A percentile compares a stretch with the other conserved stretches of the same genome.
phyloP scores from a whole-genome alignment of 768 basidiomycete genomes.

The Trametes cingulata region DNA sequence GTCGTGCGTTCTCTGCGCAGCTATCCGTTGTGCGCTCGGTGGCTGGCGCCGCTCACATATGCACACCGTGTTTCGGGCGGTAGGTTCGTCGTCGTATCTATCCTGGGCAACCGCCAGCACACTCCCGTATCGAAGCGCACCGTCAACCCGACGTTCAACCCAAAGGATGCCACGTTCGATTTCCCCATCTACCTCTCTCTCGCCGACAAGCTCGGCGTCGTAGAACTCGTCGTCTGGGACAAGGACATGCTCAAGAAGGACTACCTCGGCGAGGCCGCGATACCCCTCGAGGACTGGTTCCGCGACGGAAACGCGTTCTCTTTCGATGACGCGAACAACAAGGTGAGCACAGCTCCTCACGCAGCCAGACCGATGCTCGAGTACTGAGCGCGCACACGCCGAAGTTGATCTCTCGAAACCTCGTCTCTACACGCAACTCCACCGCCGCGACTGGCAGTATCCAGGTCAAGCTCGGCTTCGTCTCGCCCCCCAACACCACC shows the following conservation, averaged over 20 bases:
- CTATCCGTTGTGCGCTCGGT: background rate
- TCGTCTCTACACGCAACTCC: constrained; percentile 51
- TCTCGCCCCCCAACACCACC: constrained; percentile 43
- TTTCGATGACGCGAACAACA: constrained; percentile 67
- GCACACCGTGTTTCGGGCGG: constrained; percentile 2
- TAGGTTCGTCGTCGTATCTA: constrained; percentile 71
- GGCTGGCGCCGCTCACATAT: background rate
- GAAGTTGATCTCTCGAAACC: constrained; percentile 48
- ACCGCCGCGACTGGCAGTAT: constrained; percentile 53
- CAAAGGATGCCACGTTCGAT: constrained; percentile 84
- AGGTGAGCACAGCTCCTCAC: constrained; percentile 45
- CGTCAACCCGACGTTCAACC: constrained; percentile 61
- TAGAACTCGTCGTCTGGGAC: constrained; percentile 94
- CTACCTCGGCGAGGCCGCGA: constrained; percentile 85
- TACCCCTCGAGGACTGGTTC: constrained; percentile 88
- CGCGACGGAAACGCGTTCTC: constrained; percentile 43
- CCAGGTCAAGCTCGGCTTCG: constrained; percentile 62
- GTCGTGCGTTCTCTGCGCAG: constrained; percentile 31
- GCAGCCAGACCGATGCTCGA: constrained; percentile 25
- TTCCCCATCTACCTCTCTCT: constrained; percentile 82
- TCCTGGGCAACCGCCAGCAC: constrained; percentile 57
- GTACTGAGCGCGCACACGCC: constrained; percentile 4
- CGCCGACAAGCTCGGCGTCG: constrained; percentile 65
- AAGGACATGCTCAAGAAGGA: constrained; percentile 89
- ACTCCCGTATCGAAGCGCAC: constrained; percentile 79